A percentile compares a stretch with the other conserved stretches of the same genome.
These are phyloP conservation scores for Cyathus striatus DNA, from an alignment of 768 basidiomycete genomes.

Conservation along the genomic window DNA sequence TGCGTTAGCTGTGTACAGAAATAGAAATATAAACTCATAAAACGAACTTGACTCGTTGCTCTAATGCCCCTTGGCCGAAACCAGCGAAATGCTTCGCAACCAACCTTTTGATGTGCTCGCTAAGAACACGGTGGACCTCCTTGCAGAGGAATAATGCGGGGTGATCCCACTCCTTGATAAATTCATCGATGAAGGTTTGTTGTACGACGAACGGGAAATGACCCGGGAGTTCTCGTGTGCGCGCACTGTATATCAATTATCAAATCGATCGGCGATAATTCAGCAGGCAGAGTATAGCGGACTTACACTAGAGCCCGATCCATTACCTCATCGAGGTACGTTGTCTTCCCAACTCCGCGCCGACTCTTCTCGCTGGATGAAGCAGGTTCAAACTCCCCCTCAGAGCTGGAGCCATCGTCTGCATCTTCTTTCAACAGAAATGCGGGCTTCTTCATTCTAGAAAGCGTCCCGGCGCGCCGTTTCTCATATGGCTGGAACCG, in stretches of 20 bases:
- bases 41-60: conserved; percentile 29
- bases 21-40: not conserved
- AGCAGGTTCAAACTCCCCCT: no score
- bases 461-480: conserved; percentile 6
- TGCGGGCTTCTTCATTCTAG: conserved; percentile 13
- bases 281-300: no score
- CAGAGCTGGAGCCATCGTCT: conserved; percentile 7
- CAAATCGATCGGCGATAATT: not conserved
- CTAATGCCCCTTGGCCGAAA: conserved; percentile 39
- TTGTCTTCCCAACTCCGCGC: conserved; percentile 7
- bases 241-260: conserved; percentile 32
- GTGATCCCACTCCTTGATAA: conserved; percentile 34
- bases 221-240: conserved; percentile 56
- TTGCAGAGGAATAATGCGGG: conserved; percentile 39
- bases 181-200: conserved; percentile 29
- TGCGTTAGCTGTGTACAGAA: not conserved
- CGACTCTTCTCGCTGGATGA: no score
- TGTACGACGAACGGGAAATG: conserved; percentile 54
- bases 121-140: conserved; percentile 22
- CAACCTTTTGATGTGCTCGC: conserved; percentile 26
- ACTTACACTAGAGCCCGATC: conserved; percentile 11
- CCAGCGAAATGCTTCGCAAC: conserved; percentile 37
- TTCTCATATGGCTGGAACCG: conserved; percentile 47
- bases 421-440: conserved; percentile 8
- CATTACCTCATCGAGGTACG: conserved; percentile 20